A percentile compares a stretch with the other conserved stretches of the same genome.
phyloP scores from a whole-genome alignment of 2,329 filamentous ascomycete genomes.

The Pestalotiopsis sp. region DNA sequence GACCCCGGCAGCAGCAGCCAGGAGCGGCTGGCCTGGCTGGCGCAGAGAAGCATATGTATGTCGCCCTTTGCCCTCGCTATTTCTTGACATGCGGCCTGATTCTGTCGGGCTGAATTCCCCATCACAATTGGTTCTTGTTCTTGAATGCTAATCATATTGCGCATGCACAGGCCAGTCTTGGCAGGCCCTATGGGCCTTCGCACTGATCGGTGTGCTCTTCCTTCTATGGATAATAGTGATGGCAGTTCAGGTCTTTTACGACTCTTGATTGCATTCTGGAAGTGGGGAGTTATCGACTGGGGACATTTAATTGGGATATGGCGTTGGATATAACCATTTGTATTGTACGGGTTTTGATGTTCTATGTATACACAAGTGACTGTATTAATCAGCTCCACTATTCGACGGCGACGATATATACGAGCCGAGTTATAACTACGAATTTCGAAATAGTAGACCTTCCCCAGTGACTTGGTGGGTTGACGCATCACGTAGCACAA shows the following conservation, averaged over 20 bases:
- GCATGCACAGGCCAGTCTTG: slow-evolving; percentile 58
- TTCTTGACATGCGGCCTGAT: too few species aligned
- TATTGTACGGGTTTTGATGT: too few species aligned
- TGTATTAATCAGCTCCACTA: too few species aligned
- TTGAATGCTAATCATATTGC: not conserved
- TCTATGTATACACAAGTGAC: too few species aligned
- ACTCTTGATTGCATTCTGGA: slow-evolving; percentile 17
- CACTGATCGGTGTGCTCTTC: slow-evolving; percentile 61
- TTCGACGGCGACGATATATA: too few species aligned
- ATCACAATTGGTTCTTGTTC: too few species aligned
- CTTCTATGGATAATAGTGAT: slow-evolving; percentile 72
- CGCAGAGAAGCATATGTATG: slow-evolving; percentile 67
- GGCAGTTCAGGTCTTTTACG: slow-evolving; percentile 65
- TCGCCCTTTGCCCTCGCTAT: too few species aligned
- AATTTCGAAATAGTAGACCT: too few species aligned
- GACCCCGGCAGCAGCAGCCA: slow-evolving; percentile 54
- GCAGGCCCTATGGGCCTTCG: slow-evolving; percentile 67
- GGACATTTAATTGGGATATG: not conserved
- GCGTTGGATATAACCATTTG: not conserved
- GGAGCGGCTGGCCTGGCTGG: slow-evolving; percentile 63
- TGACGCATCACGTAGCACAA: too few species aligned
- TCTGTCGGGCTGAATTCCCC: not conserved
- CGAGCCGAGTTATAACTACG: too few species aligned
- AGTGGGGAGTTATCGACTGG: not conserved
- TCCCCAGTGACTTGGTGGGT: too few species aligned